These are phyloP conservation scores for Raphanus sativus DNA, from an alignment of 345 rosid genomes.

Conservation along the genomic window DNA sequence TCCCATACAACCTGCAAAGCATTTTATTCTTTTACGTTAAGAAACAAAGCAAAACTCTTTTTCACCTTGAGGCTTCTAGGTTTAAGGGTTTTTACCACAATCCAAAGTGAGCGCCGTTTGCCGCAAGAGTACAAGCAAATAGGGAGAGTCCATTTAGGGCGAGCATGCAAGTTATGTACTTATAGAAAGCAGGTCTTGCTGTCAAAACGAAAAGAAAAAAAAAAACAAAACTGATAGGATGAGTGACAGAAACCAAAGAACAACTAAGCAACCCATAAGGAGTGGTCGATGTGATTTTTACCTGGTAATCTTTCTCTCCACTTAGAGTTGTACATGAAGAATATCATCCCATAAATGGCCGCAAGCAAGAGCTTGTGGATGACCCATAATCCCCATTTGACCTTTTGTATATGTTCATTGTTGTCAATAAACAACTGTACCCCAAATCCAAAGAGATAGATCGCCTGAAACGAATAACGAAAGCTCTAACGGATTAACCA, in stretches of 20 bases:
- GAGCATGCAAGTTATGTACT: conserved; percentile 70
- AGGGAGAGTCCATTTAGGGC: conserved; percentile 66
- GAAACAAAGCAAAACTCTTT: neutral
- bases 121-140: conserved; percentile 67
- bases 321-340: conserved; percentile 84
- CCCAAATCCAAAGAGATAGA: conserved; percentile 82
- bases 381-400: conserved; percentile 94
- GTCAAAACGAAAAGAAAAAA: conserved; percentile 31
- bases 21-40: neutral
- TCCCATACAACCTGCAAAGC: neutral
- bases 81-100: conserved; percentile 55
- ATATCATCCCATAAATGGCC: conserved; percentile 66
- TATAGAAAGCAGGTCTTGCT: conserved; percentile 97
- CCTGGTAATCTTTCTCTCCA: conserved; percentile 98
- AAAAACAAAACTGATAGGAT: conserved; percentile 5
- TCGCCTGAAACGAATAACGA: conserved; percentile 52
- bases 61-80: neutral
- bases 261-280: conserved; percentile 11
- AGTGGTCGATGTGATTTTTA: conserved; percentile 35
- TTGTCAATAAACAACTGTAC: conserved; percentile 79
- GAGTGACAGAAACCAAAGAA: conserved; percentile 3
- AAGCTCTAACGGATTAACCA: neutral
- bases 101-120: conserved; percentile 73
- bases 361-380: conserved; percentile 82
- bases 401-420: conserved; percentile 49